A percentile compares a stretch with the other conserved stretches of the same genome.
phyloP scores from a whole-genome alignment of 2,329 filamentous ascomycete species.

The Aspergillus fructus region DNA sequence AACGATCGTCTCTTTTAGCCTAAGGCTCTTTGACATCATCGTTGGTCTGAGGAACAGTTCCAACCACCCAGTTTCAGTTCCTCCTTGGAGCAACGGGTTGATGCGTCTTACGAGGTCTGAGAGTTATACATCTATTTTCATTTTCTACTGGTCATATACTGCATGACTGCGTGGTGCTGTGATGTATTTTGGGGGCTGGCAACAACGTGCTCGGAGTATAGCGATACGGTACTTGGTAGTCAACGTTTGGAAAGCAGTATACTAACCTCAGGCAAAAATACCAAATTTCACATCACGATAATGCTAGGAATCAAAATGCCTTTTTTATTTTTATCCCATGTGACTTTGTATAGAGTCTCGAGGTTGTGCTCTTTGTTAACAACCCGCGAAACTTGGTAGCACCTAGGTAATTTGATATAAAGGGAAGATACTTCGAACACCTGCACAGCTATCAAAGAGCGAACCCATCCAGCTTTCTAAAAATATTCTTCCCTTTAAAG shows the following conservation, averaged over 20 bases:
- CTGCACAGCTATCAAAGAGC: not conserved
- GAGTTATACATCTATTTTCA: not conserved
- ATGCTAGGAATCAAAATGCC: not conserved
- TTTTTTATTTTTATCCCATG: not conserved
- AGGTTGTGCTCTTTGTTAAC: not conserved
- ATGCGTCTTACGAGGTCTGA: no score
- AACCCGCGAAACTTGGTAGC: not conserved
- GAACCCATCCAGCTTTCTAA: not conserved
- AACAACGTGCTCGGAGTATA: not conserved
- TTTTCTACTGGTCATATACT: not conserved
- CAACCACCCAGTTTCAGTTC: not conserved
- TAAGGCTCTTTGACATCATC: conserved; percentile 1
- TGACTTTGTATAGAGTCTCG: not conserved
- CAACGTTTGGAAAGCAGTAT: not conserved
- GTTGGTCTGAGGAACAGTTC: not conserved
- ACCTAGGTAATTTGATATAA: not conserved
- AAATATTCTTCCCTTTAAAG: not conserved
- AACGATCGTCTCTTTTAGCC: not conserved
- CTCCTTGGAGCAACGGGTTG: no score
- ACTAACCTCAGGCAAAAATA: not conserved
- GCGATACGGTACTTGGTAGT: not conserved
- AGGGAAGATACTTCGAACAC: no score
- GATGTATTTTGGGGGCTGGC: not conserved
- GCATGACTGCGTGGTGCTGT: not conserved
- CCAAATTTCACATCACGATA: not conserved